Percentiles rank a stretch among this genome's conserved stretches.
Conservation (phyloP, 2,329 filamentous ascomycete genomes). For the Colletotrichum sp. region DNA sequence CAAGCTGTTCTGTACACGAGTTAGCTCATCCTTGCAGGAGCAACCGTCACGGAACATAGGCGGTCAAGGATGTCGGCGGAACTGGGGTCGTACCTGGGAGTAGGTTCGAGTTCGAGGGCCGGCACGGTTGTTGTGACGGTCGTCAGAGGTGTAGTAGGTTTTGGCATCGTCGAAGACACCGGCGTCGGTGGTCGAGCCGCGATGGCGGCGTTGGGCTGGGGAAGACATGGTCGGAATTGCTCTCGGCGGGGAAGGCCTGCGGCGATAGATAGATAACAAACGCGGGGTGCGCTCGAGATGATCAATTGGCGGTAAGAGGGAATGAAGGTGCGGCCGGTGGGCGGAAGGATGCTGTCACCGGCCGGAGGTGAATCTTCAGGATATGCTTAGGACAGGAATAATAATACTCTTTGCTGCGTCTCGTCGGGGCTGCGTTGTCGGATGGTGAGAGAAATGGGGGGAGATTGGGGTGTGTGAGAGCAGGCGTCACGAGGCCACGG, state of each 20-base stretch:
- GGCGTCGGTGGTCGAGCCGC: conserved; percentile 50
- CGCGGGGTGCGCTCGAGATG: background rate
- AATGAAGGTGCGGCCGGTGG: background rate
- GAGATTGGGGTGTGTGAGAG: conserved; percentile 12
- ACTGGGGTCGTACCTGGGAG: conserved; percentile 50
- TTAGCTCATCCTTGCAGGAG: background rate
- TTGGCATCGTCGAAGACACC: conserved; percentile 61
- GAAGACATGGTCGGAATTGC: conserved; percentile 16
- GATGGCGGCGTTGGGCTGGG: conserved; percentile 20
- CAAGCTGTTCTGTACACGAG: conserved; percentile 51
- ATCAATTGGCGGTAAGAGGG: background rate
- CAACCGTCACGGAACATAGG: background rate
- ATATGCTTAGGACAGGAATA: background rate
- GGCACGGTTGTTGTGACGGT: conserved; percentile 54
- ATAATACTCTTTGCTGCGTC: background rate
- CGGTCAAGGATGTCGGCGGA: background rate
- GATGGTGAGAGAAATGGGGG: conserved; percentile 12
- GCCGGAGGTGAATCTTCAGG: background rate
- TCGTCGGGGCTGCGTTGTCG: background rate
- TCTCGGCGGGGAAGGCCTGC: background rate
- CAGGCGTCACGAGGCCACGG: conserved; percentile 12
- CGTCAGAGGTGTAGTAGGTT: conserved; percentile 63
- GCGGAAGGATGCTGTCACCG: background rate
- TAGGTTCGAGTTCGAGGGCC: conserved; percentile 60
- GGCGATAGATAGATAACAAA: background rate